These are phyloP conservation scores for Huiozyma naganishii DNA, from an alignment of 805 yeast genomes.

Conservation along the genomic window DNA sequence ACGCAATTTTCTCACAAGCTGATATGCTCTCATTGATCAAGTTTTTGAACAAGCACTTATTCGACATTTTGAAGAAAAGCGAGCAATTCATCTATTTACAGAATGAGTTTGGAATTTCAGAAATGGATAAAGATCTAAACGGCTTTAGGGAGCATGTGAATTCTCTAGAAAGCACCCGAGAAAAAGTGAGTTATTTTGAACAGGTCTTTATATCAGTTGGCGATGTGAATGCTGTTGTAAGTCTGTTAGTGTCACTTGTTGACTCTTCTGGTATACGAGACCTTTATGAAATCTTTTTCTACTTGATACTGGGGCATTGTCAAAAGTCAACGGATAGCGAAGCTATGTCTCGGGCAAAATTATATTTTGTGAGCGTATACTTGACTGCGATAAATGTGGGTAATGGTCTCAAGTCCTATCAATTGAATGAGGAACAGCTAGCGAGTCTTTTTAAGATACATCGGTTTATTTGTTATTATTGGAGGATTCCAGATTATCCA, in stretches of 20 bases:
- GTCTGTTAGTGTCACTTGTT: slow-evolving; percentile 8
- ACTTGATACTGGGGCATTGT: slow-evolving; percentile 11
- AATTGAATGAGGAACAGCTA: slow-evolving; percentile 13
- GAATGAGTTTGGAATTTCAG: slow-evolving; percentile 19
- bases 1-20: too few species aligned
- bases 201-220: slow-evolving; percentile 1
- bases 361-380: slow-evolving; percentile 5
- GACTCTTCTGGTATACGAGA: background rate
- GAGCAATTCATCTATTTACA: slow-evolving; percentile 18
- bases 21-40: slow-evolving; percentile 3
- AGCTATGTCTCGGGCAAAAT: slow-evolving; percentile 1
- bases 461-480: slow-evolving; percentile 4
- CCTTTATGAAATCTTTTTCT: slow-evolving; percentile 7
- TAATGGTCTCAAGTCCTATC: slow-evolving; percentile 9
- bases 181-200: slow-evolving; percentile 1
- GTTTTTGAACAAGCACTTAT: slow-evolving; percentile 13
- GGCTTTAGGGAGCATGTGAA: slow-evolving; percentile 12
- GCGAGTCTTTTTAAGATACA: slow-evolving; percentile 10
- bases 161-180: background rate
- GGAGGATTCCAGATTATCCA: background rate
- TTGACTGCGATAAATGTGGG: slow-evolving; percentile 10
- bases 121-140: slow-evolving; percentile 20
- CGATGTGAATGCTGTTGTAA: slow-evolving; percentile 7
- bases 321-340: background rate
- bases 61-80: slow-evolving; percentile 13